These are phyloP conservation scores for Lunularia cruciata DNA, from an alignment of 225 moss, liverwort and hornwort species.

Conservation along the genomic window DNA sequence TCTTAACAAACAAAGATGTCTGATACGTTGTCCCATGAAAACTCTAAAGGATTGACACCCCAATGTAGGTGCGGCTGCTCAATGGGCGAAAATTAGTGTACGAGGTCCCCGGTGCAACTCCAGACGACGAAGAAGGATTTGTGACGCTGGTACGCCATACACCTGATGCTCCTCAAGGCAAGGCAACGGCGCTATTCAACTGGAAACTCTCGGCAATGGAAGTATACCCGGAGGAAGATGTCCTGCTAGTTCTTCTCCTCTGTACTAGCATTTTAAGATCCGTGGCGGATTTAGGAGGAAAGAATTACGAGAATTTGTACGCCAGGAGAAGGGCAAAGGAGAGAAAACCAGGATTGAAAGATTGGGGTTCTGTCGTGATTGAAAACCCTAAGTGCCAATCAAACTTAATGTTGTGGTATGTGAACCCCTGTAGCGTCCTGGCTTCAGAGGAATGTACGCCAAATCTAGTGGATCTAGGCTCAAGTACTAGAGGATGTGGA, in stretches of 20 bases:
- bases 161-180: constrained; percentile 68
- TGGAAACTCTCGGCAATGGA: constrained; percentile 87
- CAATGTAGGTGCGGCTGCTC: constrained; percentile 62
- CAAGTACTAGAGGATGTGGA: background rate
- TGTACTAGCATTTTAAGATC: constrained; percentile 78
- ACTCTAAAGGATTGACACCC: too few species aligned
- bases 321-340: constrained; percentile 60
- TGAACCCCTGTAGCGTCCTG: constrained; percentile 39
- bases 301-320: constrained; percentile 54
- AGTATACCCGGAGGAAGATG: constrained; percentile 74
- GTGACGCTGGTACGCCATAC: constrained; percentile 82
- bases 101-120: constrained; percentile 49
- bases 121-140: constrained; percentile 69
- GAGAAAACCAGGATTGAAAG: constrained; percentile 58
- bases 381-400: constrained; percentile 57
- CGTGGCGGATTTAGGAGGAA: constrained; percentile 77
- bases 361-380: constrained; percentile 80
- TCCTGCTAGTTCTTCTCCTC: constrained; percentile 68
- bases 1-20: background rate
- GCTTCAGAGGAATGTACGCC: constrained; percentile 2
- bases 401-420: constrained; percentile 66
- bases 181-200: constrained; percentile 85
- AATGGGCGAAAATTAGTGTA: constrained; percentile 78
- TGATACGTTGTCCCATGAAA: too few species aligned
- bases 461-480: background rate